Evolutionary conservation across 2,329 filamentous ascomycete genomes (phyloP).

Genomic region (Paramyrothecium roridum): DNA sequence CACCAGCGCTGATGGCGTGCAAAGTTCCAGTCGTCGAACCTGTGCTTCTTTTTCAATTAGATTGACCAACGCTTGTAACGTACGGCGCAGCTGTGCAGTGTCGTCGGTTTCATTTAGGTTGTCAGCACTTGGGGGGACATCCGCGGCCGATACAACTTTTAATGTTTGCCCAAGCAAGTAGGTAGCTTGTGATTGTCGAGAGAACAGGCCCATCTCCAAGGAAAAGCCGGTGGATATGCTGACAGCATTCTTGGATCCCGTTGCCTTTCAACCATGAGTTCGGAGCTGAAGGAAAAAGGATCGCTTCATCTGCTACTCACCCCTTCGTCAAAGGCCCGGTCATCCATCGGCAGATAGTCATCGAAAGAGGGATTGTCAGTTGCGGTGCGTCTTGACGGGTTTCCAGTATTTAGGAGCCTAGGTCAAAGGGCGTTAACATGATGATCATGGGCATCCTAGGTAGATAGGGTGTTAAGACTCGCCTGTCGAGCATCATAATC

Average conservation of each 20-base stretch:
- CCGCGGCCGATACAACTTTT: background rate
- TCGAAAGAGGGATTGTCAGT: conserved; percentile 4
- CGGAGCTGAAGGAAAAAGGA: background rate
- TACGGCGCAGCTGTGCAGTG: conserved; percentile 4
- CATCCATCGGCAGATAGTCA: conserved; percentile 5
- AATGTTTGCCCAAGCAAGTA: conserved; percentile 6
- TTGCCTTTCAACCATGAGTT: background rate
- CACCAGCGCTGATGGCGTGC: conserved; percentile 2
- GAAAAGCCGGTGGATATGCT: conserved; percentile 6
- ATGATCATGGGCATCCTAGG: background rate
- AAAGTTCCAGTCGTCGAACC: conserved; percentile 3
- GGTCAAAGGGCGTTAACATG: background rate
- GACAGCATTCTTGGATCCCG: background rate
- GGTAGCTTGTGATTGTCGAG: conserved; percentile 5
- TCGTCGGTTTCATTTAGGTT: background rate
- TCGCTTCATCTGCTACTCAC: background rate
- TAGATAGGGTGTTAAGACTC: background rate
- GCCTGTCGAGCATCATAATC: conserved; percentile 7
- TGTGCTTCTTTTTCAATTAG: conserved; percentile 1
- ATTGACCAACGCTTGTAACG: conserved; percentile 3
- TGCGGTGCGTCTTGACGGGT: conserved; percentile 3
- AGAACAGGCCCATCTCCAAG: conserved; percentile 4
- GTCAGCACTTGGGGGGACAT: background rate
- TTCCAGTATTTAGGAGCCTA: conserved; percentile 5
- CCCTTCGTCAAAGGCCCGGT: conserved; percentile 1